Conservation (phyloP, 768 basidiomycete species). For the Punctularia strigosozonata region DNA sequence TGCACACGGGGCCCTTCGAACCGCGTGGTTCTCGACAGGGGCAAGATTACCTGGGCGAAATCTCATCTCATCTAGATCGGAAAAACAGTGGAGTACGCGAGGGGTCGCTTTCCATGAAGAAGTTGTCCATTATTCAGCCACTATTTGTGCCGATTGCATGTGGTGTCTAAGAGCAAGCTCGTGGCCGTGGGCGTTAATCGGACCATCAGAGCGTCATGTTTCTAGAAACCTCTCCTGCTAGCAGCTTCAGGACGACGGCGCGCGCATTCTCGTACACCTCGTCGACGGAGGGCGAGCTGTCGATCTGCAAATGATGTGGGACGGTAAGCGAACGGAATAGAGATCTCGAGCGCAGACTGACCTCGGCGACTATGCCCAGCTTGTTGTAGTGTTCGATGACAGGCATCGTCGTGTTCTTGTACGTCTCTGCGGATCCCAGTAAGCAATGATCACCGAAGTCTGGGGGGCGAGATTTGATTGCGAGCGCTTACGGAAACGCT, state of each 20-base stretch:
- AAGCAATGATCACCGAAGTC: neutral
- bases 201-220: conserved; percentile 13
- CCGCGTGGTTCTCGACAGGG: too few species aligned
- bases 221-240: conserved; percentile 18
- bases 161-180: neutral
- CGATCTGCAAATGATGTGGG: conserved; percentile 33
- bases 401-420: conserved; percentile 82
- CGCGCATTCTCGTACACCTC: conserved; percentile 57
- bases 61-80: too few species aligned
- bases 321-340: neutral
- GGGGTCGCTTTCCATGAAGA: too few species aligned
- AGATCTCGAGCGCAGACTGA: conserved; percentile 28
- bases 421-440: conserved; percentile 76
- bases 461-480: neutral
- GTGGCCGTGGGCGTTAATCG: neutral
- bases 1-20: too few species aligned
- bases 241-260: conserved; percentile 37
- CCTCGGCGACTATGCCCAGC: conserved; percentile 67
- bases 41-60: too few species aligned
- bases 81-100: too few species aligned
- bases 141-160: too few species aligned
- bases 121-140: too few species aligned
- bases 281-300: conserved; percentile 57
- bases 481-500: conserved; percentile 76
- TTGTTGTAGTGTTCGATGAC: conserved; percentile 76